These are phyloP conservation scores for Trichoderma oligosporum DNA, from an alignment of 2,329 filamentous ascomycete species.

Conservation along the genomic window DNA sequence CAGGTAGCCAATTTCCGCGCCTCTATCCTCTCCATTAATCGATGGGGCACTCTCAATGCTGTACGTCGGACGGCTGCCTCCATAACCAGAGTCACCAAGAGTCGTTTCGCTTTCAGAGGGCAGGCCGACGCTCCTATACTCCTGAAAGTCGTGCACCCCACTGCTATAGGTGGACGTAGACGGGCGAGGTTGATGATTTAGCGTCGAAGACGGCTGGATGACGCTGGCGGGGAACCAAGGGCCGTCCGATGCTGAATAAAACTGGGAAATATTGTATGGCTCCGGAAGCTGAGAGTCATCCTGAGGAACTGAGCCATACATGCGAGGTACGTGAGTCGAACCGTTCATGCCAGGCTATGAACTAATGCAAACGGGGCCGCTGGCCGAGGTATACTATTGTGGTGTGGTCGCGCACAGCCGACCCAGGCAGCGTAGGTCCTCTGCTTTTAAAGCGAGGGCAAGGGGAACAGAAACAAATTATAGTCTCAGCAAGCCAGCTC, in stretches of 20 bases:
- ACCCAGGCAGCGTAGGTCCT: background rate
- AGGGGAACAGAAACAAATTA: background rate
- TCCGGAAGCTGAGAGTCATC: constrained; percentile 3
- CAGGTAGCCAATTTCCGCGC: constrained; percentile 32
- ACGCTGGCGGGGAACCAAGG: constrained; percentile 40
- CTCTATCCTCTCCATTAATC: constrained; percentile 42
- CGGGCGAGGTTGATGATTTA: background rate
- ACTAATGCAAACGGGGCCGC: background rate
- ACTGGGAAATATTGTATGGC: constrained; percentile 35
- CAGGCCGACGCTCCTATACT: constrained; percentile 28
- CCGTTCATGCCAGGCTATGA: constrained; percentile 4
- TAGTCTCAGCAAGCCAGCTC: background rate
- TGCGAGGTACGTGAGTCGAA: background rate
- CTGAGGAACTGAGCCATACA: background rate
- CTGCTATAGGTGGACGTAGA: constrained; percentile 19
- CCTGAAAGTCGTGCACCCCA: constrained; percentile 20
- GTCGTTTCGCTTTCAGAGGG: constrained; percentile 41
- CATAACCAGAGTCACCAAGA: constrained; percentile 47
- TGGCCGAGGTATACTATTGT: background rate
- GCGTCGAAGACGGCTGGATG: constrained; percentile 24
- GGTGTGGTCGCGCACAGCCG: background rate
- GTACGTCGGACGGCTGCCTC: constrained; percentile 37
- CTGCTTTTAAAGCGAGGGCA: background rate
- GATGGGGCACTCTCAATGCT: constrained; percentile 42
- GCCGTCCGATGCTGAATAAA: constrained; percentile 34